These are phyloP conservation scores for Heritiera littoralis DNA, from an alignment of 345 rosid genomes.

Conservation along the genomic window DNA sequence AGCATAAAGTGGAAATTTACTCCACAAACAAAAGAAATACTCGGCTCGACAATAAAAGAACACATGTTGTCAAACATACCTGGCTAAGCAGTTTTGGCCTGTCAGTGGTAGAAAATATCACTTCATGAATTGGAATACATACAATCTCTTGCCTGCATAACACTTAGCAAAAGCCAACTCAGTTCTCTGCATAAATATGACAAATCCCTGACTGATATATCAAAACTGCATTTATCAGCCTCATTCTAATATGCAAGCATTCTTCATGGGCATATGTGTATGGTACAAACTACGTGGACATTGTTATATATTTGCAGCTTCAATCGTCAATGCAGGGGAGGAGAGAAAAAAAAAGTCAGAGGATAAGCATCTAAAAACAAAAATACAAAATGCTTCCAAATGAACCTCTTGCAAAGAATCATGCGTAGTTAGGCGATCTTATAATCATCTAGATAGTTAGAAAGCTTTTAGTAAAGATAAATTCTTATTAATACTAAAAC, in stretches of 20 bases:
- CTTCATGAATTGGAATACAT: conserved; percentile 57
- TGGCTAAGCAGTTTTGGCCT: conserved; percentile 79
- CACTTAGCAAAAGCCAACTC: conserved; percentile 22
- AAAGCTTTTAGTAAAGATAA: background rate
- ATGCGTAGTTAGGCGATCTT: background rate
- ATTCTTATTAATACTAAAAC: background rate
- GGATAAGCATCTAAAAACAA: background rate
- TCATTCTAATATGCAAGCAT: background rate
- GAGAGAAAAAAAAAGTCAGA: background rate
- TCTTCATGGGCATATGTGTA: background rate
- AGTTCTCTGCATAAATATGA: background rate
- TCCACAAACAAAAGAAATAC: background rate
- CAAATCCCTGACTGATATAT: conserved; percentile 13
- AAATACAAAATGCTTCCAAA: background rate
- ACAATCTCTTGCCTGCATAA: conserved; percentile 51
- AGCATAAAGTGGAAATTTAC: background rate
- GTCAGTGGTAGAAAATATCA: conserved; percentile 68
- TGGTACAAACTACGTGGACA: background rate
- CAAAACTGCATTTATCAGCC: background rate
- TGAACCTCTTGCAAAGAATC: background rate
- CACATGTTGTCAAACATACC: conserved; percentile 35
- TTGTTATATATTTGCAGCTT: background rate
- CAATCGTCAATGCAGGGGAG: background rate
- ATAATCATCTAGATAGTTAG: background rate
- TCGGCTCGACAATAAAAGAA: background rate